A percentile compares a stretch with the other conserved stretches of the same genome.
Conservation (phyloP, 495 filamentous ascomycete genomes). For the Penicillium waksmanii region DNA sequence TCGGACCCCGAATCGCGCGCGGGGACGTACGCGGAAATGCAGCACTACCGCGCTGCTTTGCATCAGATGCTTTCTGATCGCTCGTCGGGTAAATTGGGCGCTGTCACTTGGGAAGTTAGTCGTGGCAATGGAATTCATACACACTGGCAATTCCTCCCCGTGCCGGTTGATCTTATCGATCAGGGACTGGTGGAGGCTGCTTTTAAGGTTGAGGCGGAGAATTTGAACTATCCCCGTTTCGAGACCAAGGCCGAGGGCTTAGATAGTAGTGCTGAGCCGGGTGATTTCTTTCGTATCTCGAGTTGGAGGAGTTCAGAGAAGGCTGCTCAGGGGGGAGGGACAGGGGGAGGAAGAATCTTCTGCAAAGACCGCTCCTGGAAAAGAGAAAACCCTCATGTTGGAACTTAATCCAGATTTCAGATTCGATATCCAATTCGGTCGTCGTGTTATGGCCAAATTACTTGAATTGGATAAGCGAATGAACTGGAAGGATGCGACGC, state of each 20-base stretch:
- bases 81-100: constrained; percentile 62
- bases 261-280: constrained; percentile 42
- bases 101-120: constrained; percentile 90
- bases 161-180: constrained; percentile 63
- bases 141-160: constrained; percentile 94
- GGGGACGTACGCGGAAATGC: constrained; percentile 75
- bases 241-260: constrained; percentile 34
- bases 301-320: constrained; percentile 58
- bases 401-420: constrained; percentile 54
- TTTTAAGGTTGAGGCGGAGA: constrained; percentile 83
- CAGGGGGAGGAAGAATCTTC: constrained; percentile 2
- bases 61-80: constrained; percentile 66
- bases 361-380: constrained; percentile 13
- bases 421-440: constrained; percentile 69
- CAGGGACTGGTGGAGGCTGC: constrained; percentile 77
- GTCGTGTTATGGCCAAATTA: constrained; percentile 85
- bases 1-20: constrained; percentile 55
- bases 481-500: constrained; percentile 81
- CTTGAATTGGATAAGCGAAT: constrained; percentile 72
- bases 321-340: constrained; percentile 17
- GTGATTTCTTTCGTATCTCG: constrained; percentile 86
- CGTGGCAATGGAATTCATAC: constrained; percentile 76
- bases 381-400: constrained; percentile 55
- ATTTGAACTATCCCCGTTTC: constrained; percentile 66
- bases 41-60: constrained; percentile 69